Evolutionary conservation across 768 basidiomycete genomes (phyloP).

Genomic region (Pisolithus microcarpus): DNA sequence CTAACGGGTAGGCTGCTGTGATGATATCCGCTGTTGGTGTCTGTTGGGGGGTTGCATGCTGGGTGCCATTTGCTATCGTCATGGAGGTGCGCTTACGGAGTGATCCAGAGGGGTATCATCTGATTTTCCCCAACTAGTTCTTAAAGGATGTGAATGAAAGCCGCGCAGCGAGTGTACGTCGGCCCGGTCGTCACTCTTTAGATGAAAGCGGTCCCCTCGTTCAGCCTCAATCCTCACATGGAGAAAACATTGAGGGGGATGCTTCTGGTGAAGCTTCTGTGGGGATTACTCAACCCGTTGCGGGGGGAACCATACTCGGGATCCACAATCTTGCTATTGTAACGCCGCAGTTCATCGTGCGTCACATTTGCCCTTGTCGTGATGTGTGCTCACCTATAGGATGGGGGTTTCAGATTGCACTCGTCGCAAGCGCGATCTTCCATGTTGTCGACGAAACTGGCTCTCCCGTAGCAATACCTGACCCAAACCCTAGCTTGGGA

Average conservation of each 20-base stretch:
- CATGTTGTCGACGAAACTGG: conserved; percentile 57
- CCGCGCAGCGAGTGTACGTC: conserved; percentile 12
- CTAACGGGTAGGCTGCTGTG: conserved; percentile 53
- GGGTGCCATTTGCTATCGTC: conserved; percentile 95
- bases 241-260: conserved; percentile 37
- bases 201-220: conserved; percentile 47
- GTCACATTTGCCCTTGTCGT: conserved; percentile 23
- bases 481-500: neutral
- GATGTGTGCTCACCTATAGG: neutral
- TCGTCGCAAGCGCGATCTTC: conserved; percentile 86
- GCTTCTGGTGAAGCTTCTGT: conserved; percentile 23
- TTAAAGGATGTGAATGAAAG: conserved; percentile 61
- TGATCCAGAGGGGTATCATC: neutral
- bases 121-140: conserved; percentile 36
- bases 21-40: conserved; percentile 84
- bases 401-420: conserved; percentile 56
- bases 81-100: conserved; percentile 75
- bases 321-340: conserved; percentile 96
- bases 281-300: conserved; percentile 40
- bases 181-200: conserved; percentile 27
- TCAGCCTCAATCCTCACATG: conserved; percentile 42
- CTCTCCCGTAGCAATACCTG: conserved; percentile 2
- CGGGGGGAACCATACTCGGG: conserved; percentile 88
- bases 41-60: conserved; percentile 96
- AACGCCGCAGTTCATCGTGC: conserved; percentile 86